Percentiles rank a stretch among this genome's conserved stretches.
These are phyloP conservation scores for Neurospora sp. DNA, from an alignment of 495 filamentous ascomycete species.

Conservation along the genomic window DNA sequence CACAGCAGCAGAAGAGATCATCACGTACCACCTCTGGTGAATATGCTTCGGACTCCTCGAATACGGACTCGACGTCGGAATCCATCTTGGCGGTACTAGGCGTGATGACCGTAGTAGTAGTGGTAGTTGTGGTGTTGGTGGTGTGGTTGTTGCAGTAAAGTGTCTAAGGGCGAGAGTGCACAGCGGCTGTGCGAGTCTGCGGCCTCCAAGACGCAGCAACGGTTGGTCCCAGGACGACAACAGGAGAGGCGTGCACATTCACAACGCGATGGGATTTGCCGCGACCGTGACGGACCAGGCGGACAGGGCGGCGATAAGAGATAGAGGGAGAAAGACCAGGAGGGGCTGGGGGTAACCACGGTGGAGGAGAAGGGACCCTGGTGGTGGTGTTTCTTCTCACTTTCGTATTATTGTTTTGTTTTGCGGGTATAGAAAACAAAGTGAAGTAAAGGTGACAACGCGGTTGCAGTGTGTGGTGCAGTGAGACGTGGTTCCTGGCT, in stretches of 20 bases:
- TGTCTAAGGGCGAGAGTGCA: neutral
- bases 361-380: neutral
- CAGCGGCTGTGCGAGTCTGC: constrained; percentile 4
- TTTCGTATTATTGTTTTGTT: neutral
- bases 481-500: neutral
- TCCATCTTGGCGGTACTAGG: constrained; percentile 27
- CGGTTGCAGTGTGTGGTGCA: neutral
- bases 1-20: constrained; percentile 3
- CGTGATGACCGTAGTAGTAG: neutral
- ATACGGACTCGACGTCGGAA: constrained; percentile 47
- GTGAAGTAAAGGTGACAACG: neutral
- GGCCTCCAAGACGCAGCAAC: neutral
- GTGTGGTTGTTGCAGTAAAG: neutral
- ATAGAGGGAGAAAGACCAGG: neutral
- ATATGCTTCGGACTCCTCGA: constrained; percentile 41
- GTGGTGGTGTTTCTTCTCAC: neutral
- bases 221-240: neutral
- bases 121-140: neutral
- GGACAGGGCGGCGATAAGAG: neutral
- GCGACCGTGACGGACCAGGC: neutral
- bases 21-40: constrained; percentile 34
- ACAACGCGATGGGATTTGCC: neutral
- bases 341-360: neutral
- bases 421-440: neutral
- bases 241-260: constrained; percentile 4